phyloP scores from a whole-genome alignment of 352 stramenopile genomes.

The Blastocystis sp. region DNA sequence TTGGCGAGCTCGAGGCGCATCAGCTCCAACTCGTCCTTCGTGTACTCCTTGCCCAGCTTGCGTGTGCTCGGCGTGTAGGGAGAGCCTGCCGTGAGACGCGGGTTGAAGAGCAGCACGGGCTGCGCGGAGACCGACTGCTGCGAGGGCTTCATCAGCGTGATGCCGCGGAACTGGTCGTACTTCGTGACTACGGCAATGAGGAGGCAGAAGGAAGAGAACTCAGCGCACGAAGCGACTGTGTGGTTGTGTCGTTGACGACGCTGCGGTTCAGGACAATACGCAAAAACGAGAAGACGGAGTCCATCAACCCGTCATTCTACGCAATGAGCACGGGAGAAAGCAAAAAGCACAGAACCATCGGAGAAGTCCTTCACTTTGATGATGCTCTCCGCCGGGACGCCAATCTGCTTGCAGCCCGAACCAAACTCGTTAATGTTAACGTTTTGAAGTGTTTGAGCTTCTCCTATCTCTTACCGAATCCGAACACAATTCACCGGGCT shows the following conservation, averaged over 20 bases:
- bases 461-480: background rate
- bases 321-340: background rate
- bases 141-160: background rate
- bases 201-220: background rate
- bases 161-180: conserved; percentile 35
- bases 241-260: conserved; percentile 41
- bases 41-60: conserved; percentile 22
- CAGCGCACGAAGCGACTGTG: conserved; percentile 28
- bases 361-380: conserved; percentile 13
- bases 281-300: conserved; percentile 40
- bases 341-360: background rate
- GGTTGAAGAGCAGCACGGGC: background rate
- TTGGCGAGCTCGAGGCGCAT: conserved; percentile 7
- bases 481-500: background rate
- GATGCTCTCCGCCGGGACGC: conserved; percentile 2
- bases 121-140: background rate
- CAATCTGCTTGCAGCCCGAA: conserved; percentile 18
- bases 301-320: conserved; percentile 29
- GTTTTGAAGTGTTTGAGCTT: conserved; percentile 46
- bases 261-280: conserved; percentile 53
- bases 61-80: conserved; percentile 1
- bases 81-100: background rate
- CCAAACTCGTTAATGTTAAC: conserved; percentile 40
- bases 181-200: conserved; percentile 29
- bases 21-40: conserved; percentile 36